These are phyloP conservation scores for Curvularia lunata DNA, from an alignment of 2,329 filamentous ascomycete genomes.

Conservation along the genomic window DNA sequence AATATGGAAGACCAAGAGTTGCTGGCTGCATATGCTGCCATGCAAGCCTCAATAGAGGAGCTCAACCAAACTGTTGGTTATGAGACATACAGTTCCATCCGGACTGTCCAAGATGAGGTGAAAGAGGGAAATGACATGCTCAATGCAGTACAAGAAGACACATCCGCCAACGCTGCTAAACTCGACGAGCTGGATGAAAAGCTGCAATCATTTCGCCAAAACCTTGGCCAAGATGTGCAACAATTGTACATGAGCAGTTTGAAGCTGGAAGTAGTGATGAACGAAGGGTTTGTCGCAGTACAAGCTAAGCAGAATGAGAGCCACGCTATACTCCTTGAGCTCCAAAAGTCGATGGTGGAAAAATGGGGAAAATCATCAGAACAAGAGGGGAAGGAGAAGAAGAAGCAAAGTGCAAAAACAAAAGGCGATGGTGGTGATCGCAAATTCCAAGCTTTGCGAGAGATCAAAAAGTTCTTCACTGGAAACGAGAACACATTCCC, in stretches of 20 bases:
- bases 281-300: neutral
- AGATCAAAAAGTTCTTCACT: constrained; percentile 6
- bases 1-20: constrained; percentile 22
- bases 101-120: constrained; percentile 1
- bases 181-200: constrained; percentile 2
- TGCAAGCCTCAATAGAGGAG: constrained; percentile 23
- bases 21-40: constrained; percentile 13
- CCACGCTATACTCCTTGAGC: neutral
- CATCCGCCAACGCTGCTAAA: neutral
- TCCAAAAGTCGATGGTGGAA: neutral
- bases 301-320: neutral
- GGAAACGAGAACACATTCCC: neutral
- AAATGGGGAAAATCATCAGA: neutral
- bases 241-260: constrained; percentile 3
- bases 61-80: constrained; percentile 17
- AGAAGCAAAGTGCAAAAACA: neutral
- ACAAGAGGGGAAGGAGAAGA: constrained; percentile 4
- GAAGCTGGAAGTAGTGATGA: constrained; percentile 1
- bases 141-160: neutral
- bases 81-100: constrained; percentile 15
- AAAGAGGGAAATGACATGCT: constrained; percentile 6
- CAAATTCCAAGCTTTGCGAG: constrained; percentile 3
- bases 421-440: neutral
- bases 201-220: neutral
- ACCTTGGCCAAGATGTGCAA: neutral